These are phyloP conservation scores for Hypoxylon cercidicola DNA, from an alignment of 495 filamentous ascomycete genomes.

Conservation along the genomic window DNA sequence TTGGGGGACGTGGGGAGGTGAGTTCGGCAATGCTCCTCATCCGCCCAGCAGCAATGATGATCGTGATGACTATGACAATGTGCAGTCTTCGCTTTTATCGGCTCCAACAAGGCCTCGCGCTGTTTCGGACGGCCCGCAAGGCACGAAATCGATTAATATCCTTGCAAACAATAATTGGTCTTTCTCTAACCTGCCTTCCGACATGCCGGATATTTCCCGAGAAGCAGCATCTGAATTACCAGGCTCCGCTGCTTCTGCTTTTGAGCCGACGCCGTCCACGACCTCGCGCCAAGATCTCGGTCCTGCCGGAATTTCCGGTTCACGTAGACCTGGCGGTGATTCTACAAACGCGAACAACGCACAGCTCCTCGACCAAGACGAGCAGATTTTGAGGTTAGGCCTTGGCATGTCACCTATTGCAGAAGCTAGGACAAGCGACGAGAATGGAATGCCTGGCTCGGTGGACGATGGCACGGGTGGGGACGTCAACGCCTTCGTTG, in stretches of 20 bases:
- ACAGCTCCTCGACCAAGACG: slow-evolving; percentile 1
- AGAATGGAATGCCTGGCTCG: neutral
- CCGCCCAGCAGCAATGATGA: slow-evolving; percentile 7
- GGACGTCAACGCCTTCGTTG: neutral
- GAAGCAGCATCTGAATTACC: neutral
- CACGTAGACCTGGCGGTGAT: neutral
- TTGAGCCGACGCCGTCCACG: neutral
- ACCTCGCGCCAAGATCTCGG: neutral
- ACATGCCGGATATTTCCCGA: slow-evolving; percentile 1
- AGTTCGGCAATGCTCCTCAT: slow-evolving; percentile 27
- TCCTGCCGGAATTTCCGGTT: neutral
- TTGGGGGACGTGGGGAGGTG: slow-evolving; percentile 35
- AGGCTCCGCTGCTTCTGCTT: neutral
- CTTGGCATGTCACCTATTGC: neutral
- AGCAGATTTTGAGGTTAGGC: neutral
- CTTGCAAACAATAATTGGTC: slow-evolving; percentile 64
- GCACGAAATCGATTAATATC: slow-evolving; percentile 48
- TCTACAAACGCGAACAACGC: neutral
- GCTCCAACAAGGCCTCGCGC: slow-evolving; percentile 45
- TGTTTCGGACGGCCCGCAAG: slow-evolving; percentile 59
- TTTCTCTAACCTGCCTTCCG: slow-evolving; percentile 47
- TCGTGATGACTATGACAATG: slow-evolving; percentile 11
- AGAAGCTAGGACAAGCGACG: slow-evolving; percentile 8
- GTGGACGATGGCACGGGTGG: slow-evolving; percentile 1
- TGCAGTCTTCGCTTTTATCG: slow-evolving; percentile 12